A percentile compares a stretch with the other conserved stretches of the same genome.
Evolutionary conservation across 2,329 filamentous ascomycete species (phyloP).

Genomic region (Leptographium wingfieldii): DNA sequence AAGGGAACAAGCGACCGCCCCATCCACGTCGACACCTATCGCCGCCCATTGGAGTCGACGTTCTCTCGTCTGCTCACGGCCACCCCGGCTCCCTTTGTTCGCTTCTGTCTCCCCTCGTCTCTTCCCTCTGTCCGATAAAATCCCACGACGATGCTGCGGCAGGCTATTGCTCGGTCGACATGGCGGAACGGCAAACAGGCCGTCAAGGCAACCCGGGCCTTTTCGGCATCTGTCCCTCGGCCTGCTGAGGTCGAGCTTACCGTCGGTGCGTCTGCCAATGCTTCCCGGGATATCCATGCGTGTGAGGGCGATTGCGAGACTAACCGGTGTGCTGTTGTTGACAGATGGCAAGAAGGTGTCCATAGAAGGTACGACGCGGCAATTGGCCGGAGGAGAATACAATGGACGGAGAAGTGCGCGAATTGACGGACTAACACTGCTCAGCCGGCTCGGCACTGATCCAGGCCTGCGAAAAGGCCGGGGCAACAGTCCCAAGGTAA

Average conservation of each 20-base stretch:
- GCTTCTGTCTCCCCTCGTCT: slow-evolving; percentile 1
- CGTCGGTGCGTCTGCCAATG: slow-evolving; percentile 51
- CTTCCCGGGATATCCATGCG: slow-evolving; percentile 14
- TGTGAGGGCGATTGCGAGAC: not conserved
- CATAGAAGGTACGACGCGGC: slow-evolving; percentile 63
- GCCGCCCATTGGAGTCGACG: slow-evolving; percentile 1
- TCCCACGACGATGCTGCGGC: slow-evolving; percentile 48
- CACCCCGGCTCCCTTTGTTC: slow-evolving; percentile 2
- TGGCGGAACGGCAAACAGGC: slow-evolving; percentile 50
- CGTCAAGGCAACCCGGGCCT: slow-evolving; percentile 56
- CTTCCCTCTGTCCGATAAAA: slow-evolving; percentile 15
- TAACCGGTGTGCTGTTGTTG: slow-evolving; percentile 17
- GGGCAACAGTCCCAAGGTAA: slow-evolving; percentile 74
- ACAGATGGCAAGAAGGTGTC: slow-evolving; percentile 96
- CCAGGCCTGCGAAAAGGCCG: slow-evolving; percentile 98
- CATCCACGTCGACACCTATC: not conserved
- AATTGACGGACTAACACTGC: slow-evolving; percentile 13
- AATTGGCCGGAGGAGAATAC: slow-evolving; percentile 4
- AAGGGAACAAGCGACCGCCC: not conserved
- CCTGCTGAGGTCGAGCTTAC: slow-evolving; percentile 93
- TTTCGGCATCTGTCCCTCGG: slow-evolving; percentile 67
- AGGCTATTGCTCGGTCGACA: slow-evolving; percentile 55
- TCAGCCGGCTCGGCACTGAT: slow-evolving; percentile 92
- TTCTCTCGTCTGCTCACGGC: not conserved
- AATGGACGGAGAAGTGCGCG: not conserved